Percentiles rank a stretch among this genome's conserved stretches.
phyloP scores from a whole-genome alignment of 139 green algal genomes.

The Closterium sp. region DNA sequence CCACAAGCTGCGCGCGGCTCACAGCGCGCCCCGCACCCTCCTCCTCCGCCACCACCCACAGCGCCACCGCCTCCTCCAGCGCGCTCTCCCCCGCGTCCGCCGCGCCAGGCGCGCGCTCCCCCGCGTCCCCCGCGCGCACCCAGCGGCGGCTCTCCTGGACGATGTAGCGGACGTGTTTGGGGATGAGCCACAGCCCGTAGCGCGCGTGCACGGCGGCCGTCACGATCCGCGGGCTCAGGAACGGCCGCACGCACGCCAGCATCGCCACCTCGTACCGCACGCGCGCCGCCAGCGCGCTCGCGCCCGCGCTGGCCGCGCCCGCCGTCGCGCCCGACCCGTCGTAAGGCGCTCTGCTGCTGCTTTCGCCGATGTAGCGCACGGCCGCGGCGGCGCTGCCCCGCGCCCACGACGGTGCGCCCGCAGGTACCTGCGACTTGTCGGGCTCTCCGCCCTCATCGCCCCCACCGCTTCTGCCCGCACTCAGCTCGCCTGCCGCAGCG shows the following conservation, averaged over 20 bases:
- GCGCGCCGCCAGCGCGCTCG: too few species aligned
- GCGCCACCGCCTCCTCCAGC: not conserved
- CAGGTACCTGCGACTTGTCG: not conserved
- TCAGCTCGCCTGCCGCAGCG: too few species aligned
- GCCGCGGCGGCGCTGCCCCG: too few species aligned
- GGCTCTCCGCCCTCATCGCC: not conserved
- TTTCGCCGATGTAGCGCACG: too few species aligned
- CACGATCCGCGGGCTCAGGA: not conserved
- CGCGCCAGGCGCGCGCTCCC: too few species aligned
- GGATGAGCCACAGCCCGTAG: not conserved
- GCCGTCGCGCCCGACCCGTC: too few species aligned
- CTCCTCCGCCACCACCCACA: not conserved
- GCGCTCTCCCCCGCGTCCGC: not conserved
- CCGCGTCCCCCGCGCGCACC: not conserved
- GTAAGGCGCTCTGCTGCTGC: too few species aligned
- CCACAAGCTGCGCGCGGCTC: not conserved
- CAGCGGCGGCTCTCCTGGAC: not conserved
- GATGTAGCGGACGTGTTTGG: not conserved
- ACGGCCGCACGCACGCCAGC: not conserved
- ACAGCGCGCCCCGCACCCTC: not conserved
- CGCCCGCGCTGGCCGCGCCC: too few species aligned
- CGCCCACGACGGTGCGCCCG: too few species aligned
- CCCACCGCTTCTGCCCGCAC: not conserved
- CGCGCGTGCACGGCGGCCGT: not conserved
- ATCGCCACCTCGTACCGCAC: not conserved